phyloP scores from a whole-genome alignment of 2,329 filamentous ascomycete species.

The Bertia moriformis region DNA sequence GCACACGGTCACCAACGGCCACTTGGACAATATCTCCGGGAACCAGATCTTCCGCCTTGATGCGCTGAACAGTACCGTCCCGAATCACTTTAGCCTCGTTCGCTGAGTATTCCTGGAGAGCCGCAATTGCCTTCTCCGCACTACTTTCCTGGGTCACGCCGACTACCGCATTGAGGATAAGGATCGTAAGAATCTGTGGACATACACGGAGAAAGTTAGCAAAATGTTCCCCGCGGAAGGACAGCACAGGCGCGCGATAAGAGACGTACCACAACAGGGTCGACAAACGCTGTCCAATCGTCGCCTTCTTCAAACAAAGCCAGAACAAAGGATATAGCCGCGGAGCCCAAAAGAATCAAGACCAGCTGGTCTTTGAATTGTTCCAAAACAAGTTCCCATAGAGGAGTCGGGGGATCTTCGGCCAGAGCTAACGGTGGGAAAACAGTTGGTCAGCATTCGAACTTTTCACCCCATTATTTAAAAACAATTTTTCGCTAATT shows the following conservation, averaged over 20 bases:
- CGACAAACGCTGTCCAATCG: slow-evolving; percentile 94
- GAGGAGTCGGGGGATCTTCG: slow-evolving; percentile 86
- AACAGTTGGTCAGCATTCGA: slow-evolving; percentile 1
- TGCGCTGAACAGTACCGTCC: slow-evolving; percentile 56
- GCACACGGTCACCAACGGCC: slow-evolving; percentile 80
- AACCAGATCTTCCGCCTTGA: slow-evolving; percentile 95
- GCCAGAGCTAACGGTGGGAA: slow-evolving; percentile 40
- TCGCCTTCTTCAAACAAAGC: slow-evolving; percentile 86
- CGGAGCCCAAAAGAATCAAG: slow-evolving; percentile 82
- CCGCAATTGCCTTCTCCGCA: slow-evolving; percentile 94
- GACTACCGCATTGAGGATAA: slow-evolving; percentile 91
- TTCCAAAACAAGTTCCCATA: slow-evolving; percentile 93
- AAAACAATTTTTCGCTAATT: too few species aligned
- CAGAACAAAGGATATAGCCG: slow-evolving; percentile 81
- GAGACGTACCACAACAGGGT: slow-evolving; percentile 72
- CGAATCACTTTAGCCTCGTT: slow-evolving; percentile 92
- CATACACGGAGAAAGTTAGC: too few species aligned
- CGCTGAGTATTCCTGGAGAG: slow-evolving; percentile 95
- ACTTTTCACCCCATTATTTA: too few species aligned
- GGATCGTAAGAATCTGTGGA: slow-evolving; percentile 83
- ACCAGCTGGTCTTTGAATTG: slow-evolving; percentile 99
- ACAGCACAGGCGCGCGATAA: too few species aligned
- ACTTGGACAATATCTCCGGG: slow-evolving; percentile 85
- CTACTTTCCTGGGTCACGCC: slow-evolving; percentile 98
- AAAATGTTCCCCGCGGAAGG: slow-evolving; percentile 4